These are phyloP conservation scores for Macrotyloma uniflorum DNA, from an alignment of 306 rosid species.

Conservation along the genomic window DNA sequence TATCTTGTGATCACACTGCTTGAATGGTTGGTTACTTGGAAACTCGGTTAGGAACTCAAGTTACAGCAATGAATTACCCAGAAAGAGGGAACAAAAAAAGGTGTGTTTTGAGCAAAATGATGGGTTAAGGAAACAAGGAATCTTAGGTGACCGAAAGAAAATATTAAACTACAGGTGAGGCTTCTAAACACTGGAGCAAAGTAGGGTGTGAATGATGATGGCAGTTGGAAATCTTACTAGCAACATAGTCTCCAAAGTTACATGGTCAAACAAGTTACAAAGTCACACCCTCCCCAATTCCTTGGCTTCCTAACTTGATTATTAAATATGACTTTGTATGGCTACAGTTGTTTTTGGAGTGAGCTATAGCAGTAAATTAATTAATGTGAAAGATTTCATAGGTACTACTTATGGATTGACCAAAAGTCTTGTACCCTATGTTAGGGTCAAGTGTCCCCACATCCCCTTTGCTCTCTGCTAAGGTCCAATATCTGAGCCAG, in stretches of 20 bases:
- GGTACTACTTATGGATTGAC: conserved; percentile 39
- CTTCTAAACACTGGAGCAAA: conserved; percentile 42
- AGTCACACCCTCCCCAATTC: conserved; percentile 62
- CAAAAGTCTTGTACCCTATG: conserved; percentile 43
- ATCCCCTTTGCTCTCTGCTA: conserved; percentile 33
- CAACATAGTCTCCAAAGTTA: conserved; percentile 58
- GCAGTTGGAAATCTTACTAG: conserved; percentile 31
- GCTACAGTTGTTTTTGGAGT: neutral
- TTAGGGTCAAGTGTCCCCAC: conserved; percentile 46
- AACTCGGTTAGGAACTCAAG: conserved; percentile 34
- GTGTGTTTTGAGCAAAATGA: conserved; percentile 43
- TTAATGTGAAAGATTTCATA: conserved; percentile 14
- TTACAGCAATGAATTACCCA: conserved; percentile 19
- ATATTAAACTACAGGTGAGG: conserved; percentile 44
- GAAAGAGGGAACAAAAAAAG: conserved; percentile 45
- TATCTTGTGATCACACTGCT: conserved; percentile 14
- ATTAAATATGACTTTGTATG: conserved; percentile 19
- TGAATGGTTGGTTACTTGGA: conserved; percentile 7
- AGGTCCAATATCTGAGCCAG: conserved; percentile 44
- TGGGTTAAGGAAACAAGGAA: conserved; percentile 68
- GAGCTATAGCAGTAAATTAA: neutral
- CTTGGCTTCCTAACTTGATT: conserved; percentile 56
- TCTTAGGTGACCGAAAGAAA: conserved; percentile 60
- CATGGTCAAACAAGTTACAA: conserved; percentile 58
- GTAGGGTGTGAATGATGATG: conserved; percentile 34